Evolutionary conservation across 495 filamentous ascomycete species (phyloP), one percentile per base, ranked within the genome.

Genomic region (Talaromyces trachyspermus): DNA sequence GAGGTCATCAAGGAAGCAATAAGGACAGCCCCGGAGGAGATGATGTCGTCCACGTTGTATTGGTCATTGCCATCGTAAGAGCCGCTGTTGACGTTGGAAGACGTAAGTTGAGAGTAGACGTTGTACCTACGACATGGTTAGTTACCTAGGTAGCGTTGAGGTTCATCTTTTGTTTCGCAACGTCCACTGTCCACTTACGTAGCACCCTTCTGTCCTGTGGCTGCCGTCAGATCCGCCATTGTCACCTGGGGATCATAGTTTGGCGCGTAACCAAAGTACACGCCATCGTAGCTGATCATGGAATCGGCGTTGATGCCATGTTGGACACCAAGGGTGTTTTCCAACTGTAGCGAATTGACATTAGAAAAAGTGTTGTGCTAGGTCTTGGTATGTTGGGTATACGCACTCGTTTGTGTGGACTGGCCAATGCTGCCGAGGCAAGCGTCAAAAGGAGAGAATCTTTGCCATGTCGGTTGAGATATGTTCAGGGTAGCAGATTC

Each of bases 41-140:
- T 41, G 38, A 41, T 41, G 14, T 41, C 38, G 3, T 41, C 20
- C 38, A 41, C 38, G 9, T 41, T 25, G 38, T 41, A 41, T 18
- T 41, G 38, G 23, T 24, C 12, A 15, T 41, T 41, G 38, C 38
- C 20, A 25, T 41, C 5, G 7, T 41, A 41, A 12, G 38, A 41
- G 23, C 20, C 23, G 22, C 38, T 41, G 11, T 41, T 9, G 19
- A 41, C 38, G 11, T 41, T 41, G 23, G 9, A 12, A 5, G 38
- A 25, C 1, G 10, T 23, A 25, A 41, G 9, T 15, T 41, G 38
- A n/a, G 38, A 41, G 23, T 41, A 41, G 20, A 41, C 38, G 14
- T 41, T 41, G 38, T 41, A 41, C 4, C 19, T 24, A 25, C 0
- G 9, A 23, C n/a, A 1, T 12, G 25, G 5, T 39, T 23, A 39